Evolutionary conservation across 2,329 filamentous ascomycete species (phyloP).

Genomic region (Davidsoniella neocaledoniae): DNA sequence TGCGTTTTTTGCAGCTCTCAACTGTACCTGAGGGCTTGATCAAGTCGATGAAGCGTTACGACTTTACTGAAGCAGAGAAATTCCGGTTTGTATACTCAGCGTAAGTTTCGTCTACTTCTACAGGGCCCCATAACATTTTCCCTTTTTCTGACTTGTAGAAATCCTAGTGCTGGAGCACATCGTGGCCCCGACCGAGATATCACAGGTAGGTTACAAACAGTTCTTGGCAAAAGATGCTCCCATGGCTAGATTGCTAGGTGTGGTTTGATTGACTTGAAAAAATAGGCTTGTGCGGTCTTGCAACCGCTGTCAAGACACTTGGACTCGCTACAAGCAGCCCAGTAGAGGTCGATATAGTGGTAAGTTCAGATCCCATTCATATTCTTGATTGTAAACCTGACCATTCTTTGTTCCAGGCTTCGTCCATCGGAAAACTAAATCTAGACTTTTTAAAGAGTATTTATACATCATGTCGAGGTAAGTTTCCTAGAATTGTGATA

Average conservation of each 20-base stretch:
- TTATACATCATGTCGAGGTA: constrained; percentile 39
- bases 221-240: constrained; percentile 1
- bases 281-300: constrained; percentile 58
- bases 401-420: constrained; percentile 32
- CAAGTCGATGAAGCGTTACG: constrained; percentile 56
- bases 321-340: constrained; percentile 37
- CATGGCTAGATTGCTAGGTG: constrained; percentile 10
- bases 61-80: constrained; percentile 56
- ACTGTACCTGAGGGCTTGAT: constrained; percentile 48
- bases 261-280: constrained; percentile 5
- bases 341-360: constrained; percentile 57
- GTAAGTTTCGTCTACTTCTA: constrained; percentile 29
- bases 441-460: constrained; percentile 44
- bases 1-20: constrained; percentile 52
- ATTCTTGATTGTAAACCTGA: background rate
- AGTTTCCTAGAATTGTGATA: constrained; percentile 8
- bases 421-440: constrained; percentile 66
- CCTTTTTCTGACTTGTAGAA: background rate
- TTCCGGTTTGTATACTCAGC: constrained; percentile 77
- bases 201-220: constrained; percentile 21
- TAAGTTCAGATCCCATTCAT: constrained; percentile 22
- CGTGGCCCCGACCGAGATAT: constrained; percentile 26
- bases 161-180: constrained; percentile 37
- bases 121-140: background rate
- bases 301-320: constrained; percentile 45